A percentile compares a stretch with the other conserved stretches of the same genome.
Conservation (phyloP, 345 rosid genomes). For the Psidium guajava region DNA sequence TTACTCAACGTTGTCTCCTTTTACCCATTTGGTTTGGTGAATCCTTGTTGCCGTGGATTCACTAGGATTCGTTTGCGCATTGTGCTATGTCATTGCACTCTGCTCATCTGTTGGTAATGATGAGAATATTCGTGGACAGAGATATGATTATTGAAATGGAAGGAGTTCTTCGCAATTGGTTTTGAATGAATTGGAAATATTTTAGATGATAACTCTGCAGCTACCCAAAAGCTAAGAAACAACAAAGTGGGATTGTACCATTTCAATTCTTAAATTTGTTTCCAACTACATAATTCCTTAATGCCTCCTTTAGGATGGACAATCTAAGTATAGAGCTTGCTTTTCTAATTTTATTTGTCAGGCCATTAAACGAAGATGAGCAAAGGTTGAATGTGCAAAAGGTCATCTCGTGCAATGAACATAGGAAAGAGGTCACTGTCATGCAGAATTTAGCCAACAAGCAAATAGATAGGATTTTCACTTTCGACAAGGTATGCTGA, state of each 20-base stretch:
- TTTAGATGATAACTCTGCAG: neutral
- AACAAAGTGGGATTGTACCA: neutral
- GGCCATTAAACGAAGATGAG: conserved; percentile 79
- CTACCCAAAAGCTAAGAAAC: neutral
- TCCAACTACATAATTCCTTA: neutral
- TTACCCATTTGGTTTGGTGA: neutral
- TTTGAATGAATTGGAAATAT: neutral
- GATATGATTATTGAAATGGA: neutral
- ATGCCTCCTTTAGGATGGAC: neutral
- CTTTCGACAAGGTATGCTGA: conserved; percentile 63
- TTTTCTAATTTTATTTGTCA: conserved; percentile 3
- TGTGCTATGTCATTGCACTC: neutral
- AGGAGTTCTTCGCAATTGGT: neutral
- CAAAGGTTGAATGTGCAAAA: conserved; percentile 49
- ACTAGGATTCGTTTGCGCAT: neutral
- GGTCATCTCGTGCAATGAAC: conserved; percentile 64
- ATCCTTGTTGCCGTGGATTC: neutral
- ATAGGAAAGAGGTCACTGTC: conserved; percentile 65
- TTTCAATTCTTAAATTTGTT: neutral
- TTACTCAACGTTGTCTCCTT: neutral
- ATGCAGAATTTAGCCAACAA: conserved; percentile 59
- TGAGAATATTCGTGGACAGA: neutral
- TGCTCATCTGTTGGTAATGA: neutral
- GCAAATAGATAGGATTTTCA: conserved; percentile 75
- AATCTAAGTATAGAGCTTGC: neutral